A percentile compares a stretch with the other conserved stretches of the same genome.
These are phyloP conservation scores for Coccomyxa sp. DNA, from an alignment of 139 green algal genomes.

Conservation along the genomic window DNA sequence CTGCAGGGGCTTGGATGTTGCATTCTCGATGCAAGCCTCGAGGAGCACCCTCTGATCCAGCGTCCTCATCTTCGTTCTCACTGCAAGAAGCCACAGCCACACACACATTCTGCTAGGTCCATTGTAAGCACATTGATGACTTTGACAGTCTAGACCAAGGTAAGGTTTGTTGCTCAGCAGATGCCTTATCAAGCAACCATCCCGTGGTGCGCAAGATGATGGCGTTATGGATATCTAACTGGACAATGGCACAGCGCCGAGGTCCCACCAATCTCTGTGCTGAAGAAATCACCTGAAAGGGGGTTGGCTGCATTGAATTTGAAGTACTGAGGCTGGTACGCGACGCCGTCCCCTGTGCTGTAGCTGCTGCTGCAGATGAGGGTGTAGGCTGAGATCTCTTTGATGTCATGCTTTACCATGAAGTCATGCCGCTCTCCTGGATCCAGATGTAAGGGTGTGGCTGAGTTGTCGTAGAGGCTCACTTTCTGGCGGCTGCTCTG, in stretches of 20 bases:
- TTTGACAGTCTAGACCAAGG: no score
- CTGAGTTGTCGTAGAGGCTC: constrained; percentile 29
- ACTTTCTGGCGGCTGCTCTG: constrained; percentile 26
- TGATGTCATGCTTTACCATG: constrained; percentile 55
- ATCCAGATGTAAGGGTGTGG: constrained; percentile 23
- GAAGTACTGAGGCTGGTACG: constrained; percentile 52
- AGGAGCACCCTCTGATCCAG: constrained; percentile 43
- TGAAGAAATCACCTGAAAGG: no score
- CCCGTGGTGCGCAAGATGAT: no score
- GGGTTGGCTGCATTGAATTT: constrained; percentile 61
- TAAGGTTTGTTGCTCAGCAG: no score
- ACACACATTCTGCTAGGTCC: no score
- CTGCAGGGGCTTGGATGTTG: constrained; percentile 49
- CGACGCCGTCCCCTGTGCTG: constrained; percentile 33
- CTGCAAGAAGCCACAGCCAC: no score
- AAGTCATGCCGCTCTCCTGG: constrained; percentile 52
- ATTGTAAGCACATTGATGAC: no score
- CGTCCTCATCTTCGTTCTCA: constrained; percentile 51
- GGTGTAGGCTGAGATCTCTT: constrained; percentile 30
- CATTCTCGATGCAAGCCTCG: constrained; percentile 73
- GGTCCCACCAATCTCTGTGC: no score
- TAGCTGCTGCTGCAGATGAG: constrained; percentile 50
- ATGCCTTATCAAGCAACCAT: no score
- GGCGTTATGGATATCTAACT: no score
- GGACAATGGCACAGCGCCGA: no score